A percentile compares a stretch with the other conserved stretches of the same genome.
phyloP scores from a whole-genome alignment of 805 yeast species.

The Cyberlindnera amylophila region DNA sequence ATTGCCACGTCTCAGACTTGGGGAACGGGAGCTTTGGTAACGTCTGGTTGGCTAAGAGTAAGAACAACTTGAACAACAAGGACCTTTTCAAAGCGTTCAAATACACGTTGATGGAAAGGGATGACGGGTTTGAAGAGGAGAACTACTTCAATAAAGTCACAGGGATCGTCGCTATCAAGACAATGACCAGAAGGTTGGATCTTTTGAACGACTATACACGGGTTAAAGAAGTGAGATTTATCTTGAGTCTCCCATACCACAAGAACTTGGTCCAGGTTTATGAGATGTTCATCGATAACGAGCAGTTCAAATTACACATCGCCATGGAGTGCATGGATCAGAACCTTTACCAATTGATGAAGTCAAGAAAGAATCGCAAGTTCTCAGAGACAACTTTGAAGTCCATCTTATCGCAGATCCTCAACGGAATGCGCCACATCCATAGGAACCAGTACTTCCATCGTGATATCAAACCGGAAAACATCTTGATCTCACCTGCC shows the following conservation, averaged over 20 bases:
- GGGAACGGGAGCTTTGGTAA: conserved; percentile 79
- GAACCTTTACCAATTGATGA: conserved; percentile 74
- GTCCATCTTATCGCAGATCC: conserved; percentile 66
- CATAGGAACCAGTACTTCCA: conserved; percentile 70
- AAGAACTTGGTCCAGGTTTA: conserved; percentile 66
- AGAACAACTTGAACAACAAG: conserved; percentile 20
- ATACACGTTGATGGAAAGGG: conserved; percentile 47
- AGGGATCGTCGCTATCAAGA: conserved; percentile 72
- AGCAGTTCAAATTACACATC: conserved; percentile 60
- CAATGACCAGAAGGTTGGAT: conserved; percentile 56
- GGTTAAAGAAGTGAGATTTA: conserved; percentile 66
- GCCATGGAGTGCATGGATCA: conserved; percentile 89
- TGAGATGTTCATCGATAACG: conserved; percentile 74
- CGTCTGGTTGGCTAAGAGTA: conserved; percentile 58
- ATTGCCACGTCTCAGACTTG: conserved; percentile 47
- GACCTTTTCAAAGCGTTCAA: conserved; percentile 17
- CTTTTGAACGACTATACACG: conserved; percentile 52
- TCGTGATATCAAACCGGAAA: conserved; percentile 93
- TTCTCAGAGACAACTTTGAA: conserved; percentile 59
- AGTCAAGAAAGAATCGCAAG: conserved; percentile 46
- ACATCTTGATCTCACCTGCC: conserved; percentile 67
- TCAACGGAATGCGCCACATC: conserved; percentile 78
- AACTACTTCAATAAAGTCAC: conserved; percentile 32
- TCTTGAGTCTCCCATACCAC: conserved; percentile 66
- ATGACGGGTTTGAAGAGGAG: conserved; percentile 23